Evolutionary conservation across 2,329 filamentous ascomycete species (phyloP).

Genomic region (Stagonosporopsis rhizophila): DNA sequence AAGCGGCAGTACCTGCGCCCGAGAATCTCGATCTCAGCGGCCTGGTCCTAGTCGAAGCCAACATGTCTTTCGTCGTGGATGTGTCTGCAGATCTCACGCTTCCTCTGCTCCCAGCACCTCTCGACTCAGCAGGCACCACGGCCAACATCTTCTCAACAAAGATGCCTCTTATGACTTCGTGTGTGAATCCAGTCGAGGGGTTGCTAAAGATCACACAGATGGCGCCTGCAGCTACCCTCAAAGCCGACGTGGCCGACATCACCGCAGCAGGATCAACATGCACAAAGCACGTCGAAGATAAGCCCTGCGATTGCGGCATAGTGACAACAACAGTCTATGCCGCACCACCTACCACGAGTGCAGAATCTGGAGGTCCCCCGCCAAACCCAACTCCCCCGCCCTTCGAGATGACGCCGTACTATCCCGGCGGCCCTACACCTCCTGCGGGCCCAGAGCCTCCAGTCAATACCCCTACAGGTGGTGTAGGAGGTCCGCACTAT

Average conservation of each 20-base stretch:
- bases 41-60: slow-evolving; percentile 36
- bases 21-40: slow-evolving; percentile 16
- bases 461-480: not conserved
- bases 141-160: slow-evolving; percentile 32
- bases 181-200: slow-evolving; percentile 15
- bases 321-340: slow-evolving; percentile 8
- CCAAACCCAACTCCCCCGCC: not conserved
- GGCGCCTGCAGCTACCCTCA: slow-evolving; percentile 4
- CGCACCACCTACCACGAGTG: not conserved
- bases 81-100: slow-evolving; percentile 29
- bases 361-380: not conserved
- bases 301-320: slow-evolving; percentile 6
- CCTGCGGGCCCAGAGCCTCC: not conserved
- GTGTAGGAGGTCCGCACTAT: not conserved
- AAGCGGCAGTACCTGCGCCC: not conserved
- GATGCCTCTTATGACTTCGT: slow-evolving; percentile 30
- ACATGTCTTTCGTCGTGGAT: slow-evolving; percentile 32
- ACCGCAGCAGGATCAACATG: not conserved
- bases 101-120: slow-evolving; percentile 28
- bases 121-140: slow-evolving; percentile 20
- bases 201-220: slow-evolving; percentile 2
- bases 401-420: slow-evolving; percentile 1
- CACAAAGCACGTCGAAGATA: not conserved
- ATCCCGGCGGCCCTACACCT: not conserved
- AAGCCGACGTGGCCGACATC: not conserved